Evolutionary conservation across 768 basidiomycete species (phyloP).

Genomic region (Asterophora parasitica): DNA sequence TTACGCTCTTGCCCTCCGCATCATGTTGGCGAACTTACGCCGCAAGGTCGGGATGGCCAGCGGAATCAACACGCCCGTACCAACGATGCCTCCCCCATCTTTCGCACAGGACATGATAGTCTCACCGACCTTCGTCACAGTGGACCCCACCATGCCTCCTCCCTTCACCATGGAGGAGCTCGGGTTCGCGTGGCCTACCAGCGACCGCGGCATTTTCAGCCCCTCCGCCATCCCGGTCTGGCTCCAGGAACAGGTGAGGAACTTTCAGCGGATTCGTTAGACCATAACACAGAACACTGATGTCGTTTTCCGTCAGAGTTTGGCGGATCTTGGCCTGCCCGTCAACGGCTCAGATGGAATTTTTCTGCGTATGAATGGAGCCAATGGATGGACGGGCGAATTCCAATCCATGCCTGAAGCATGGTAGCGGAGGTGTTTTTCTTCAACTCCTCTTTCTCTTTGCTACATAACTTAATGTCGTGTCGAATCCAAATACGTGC

Average conservation of each 20-base stretch:
- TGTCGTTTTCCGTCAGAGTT: conserved; percentile 44
- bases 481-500: background rate
- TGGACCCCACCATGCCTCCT: conserved; percentile 47
- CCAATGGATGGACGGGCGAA: conserved; percentile 74
- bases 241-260: conserved; percentile 83
- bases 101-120: conserved; percentile 57
- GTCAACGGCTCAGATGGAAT: conserved; percentile 88
- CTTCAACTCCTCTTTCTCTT: background rate
- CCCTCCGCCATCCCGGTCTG: conserved; percentile 83
- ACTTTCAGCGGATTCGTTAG: background rate
- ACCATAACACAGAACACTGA: conserved; percentile 1
- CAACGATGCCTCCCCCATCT: conserved; percentile 47
- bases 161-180: conserved; percentile 86
- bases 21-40: conserved; percentile 90
- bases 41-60: conserved; percentile 74
- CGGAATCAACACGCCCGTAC: conserved; percentile 42
- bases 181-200: conserved; percentile 67
- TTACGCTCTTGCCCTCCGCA: conserved; percentile 85
- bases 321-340: conserved; percentile 89
- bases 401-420: conserved; percentile 78
- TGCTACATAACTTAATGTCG: background rate
- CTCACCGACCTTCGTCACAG: conserved; percentile 51
- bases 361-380: conserved; percentile 69
- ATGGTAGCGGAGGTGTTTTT: conserved; percentile 41
- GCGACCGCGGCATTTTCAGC: conserved; percentile 61